phyloP scores from a whole-genome alignment of 129 eudicot species.

The Deinandra increscens region DNA sequence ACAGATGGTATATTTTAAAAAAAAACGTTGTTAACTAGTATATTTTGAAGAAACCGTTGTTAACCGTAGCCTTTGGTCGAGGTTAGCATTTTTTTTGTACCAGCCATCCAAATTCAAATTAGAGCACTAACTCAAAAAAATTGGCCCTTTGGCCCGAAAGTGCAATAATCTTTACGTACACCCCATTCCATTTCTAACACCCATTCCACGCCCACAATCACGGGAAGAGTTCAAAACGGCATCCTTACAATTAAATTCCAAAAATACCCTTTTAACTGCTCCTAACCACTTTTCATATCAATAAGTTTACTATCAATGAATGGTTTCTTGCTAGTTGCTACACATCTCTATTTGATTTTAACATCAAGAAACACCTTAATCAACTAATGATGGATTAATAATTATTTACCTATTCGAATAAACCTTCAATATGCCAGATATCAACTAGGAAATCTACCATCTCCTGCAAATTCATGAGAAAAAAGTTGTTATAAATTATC shows the following conservation, averaged over 20 bases:
- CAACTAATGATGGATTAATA: constrained; percentile 12
- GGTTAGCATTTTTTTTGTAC: neutral
- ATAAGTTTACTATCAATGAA: neutral
- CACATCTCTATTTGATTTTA: constrained; percentile 17
- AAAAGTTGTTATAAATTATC: neutral
- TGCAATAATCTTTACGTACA: constrained; percentile 9
- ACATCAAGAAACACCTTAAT: constrained; percentile 17
- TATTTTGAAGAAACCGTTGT: neutral
- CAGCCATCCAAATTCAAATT: neutral
- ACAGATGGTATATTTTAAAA: no score
- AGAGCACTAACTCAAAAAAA: neutral
- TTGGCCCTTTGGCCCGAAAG: neutral
- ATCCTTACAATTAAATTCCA: constrained; percentile 3
- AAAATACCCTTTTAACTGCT: no score
- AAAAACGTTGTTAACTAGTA: no score
- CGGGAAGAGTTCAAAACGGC: constrained; percentile 19
- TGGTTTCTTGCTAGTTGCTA: constrained; percentile 10
- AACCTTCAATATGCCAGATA: constrained; percentile 67
- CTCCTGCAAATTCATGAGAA: constrained; percentile 45
- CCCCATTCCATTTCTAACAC: constrained; percentile 3
- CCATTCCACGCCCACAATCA: neutral
- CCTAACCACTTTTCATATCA: no score
- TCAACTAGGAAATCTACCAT: constrained; percentile 81
- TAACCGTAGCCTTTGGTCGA: neutral
- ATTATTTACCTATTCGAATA: constrained; percentile 38